These are phyloP conservation scores for Sisymbrium irio DNA, from an alignment of 345 rosid species.

Conservation along the genomic window DNA sequence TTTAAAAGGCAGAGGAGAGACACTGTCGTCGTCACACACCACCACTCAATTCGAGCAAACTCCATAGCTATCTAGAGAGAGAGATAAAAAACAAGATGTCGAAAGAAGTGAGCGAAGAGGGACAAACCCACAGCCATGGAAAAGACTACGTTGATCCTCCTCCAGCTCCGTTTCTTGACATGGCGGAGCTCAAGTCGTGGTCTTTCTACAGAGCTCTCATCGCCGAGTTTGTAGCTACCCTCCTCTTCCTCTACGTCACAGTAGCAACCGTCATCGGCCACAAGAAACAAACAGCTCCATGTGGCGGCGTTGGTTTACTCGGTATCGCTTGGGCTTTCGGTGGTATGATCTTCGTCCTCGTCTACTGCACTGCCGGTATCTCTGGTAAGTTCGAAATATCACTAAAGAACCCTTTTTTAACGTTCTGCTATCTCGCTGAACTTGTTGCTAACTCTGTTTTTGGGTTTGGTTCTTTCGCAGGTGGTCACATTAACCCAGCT, in stretches of 20 bases:
- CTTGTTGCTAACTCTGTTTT: background rate
- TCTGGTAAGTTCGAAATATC: conserved; percentile 46
- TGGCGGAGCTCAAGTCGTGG: conserved; percentile 71
- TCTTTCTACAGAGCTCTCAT: conserved; percentile 90
- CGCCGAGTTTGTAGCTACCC: conserved; percentile 93
- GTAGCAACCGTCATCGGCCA: conserved; percentile 85
- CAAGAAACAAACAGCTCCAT: conserved; percentile 55
- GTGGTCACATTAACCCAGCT: conserved; percentile 91
- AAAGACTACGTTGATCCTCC: conserved; percentile 98
- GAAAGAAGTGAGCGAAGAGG: conserved; percentile 84
- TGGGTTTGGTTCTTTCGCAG: conserved; percentile 21
- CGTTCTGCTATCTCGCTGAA: background rate
- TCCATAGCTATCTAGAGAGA: conserved; percentile 5
- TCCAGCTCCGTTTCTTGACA: conserved; percentile 76
- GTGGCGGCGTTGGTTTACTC: conserved; percentile 81
- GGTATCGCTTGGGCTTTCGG: conserved; percentile 96
- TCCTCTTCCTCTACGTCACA: conserved; percentile 81
- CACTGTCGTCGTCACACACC: conserved; percentile 18
- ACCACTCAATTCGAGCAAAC: background rate
- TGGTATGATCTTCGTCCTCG: conserved; percentile 67
- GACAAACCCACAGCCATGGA: conserved; percentile 46
- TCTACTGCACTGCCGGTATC: conserved; percentile 76
- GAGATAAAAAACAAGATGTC: conserved; percentile 44
- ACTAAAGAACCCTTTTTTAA: background rate
- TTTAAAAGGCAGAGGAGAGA: conserved; percentile 32